Percentiles rank a stretch among this genome's conserved stretches.
phyloP scores from a whole-genome alignment of 192 early-diverging fungal genomes.

The Entomortierella beljakovae region DNA sequence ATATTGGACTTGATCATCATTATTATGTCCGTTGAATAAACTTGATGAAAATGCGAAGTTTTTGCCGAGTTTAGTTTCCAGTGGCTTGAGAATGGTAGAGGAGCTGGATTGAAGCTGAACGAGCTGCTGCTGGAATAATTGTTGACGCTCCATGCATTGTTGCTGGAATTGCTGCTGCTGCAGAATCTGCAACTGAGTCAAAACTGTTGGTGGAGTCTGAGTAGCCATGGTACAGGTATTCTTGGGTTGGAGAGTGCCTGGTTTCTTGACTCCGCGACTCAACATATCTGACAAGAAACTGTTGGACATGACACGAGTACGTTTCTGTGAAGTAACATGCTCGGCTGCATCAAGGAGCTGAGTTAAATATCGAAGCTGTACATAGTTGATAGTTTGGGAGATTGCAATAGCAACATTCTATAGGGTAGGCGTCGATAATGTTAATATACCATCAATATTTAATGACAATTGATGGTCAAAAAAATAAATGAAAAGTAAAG shows the following conservation, averaged over 20 bases:
- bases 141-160: slow-evolving; percentile 4
- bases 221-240: slow-evolving; percentile 35
- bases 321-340: slow-evolving; percentile 44
- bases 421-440: not conserved
- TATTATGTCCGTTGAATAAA: slow-evolving; percentile 16
- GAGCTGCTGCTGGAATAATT: slow-evolving; percentile 2
- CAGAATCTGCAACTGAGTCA: slow-evolving; percentile 9
- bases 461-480: not conserved
- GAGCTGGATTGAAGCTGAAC: not conserved
- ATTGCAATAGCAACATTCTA: slow-evolving; percentile 45
- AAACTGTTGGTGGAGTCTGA: slow-evolving; percentile 18
- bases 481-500: not conserved
- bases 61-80: slow-evolving; percentile 20
- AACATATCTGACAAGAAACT: slow-evolving; percentile 50
- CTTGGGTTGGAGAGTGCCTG: slow-evolving; percentile 11
- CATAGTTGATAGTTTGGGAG: slow-evolving; percentile 50
- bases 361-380: slow-evolving; percentile 47
- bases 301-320: slow-evolving; percentile 49
- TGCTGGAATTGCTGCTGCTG: slow-evolving; percentile 21
- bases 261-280: slow-evolving; percentile 45
- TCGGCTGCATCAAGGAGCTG: slow-evolving; percentile 50
- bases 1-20: slow-evolving; percentile 12
- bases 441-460: not conserved
- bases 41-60: slow-evolving; percentile 20
- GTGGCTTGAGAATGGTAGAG: not conserved